Evolutionary conservation across 768 basidiomycete species (phyloP), one percentile per base, ranked within the genome.

Genomic region (Pleurotus djamor): DNA sequence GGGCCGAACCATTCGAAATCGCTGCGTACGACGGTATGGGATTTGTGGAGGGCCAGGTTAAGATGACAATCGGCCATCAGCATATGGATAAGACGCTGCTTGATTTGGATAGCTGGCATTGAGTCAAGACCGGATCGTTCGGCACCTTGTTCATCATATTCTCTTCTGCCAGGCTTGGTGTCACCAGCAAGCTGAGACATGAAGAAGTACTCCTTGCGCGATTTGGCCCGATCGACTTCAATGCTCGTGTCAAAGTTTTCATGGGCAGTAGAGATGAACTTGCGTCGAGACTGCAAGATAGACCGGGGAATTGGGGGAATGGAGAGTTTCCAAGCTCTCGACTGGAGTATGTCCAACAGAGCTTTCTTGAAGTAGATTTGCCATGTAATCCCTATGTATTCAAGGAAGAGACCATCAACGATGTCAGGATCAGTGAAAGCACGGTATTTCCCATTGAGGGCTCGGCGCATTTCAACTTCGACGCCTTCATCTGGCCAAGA

Each of bases 341-440:
- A 71, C 10, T 65, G 52, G 60, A 74, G 68, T 21, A 80, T 41
- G 21, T 59, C 10, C 16, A 48, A 10, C 57, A 77, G 71, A 4
- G 67, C 62, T 7, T 64, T 48, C 52, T 74, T 78, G 50, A 79
- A 60, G 38, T 72, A 69, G 35, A 75, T 68, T 52, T 77, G 74
- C 80, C 79, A 81, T 13, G 65, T 62, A 5, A 78, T 58, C 0
- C 80, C 81, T 9, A 82, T 66, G 65, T 79, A 71, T 34, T 80
- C 77, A 12, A 81, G 70, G 36, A 82, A 66, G 9, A 81, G 67
- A 0, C 76, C 77, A 54, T 81, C 78, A 28, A 82, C 64, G 51
- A 80, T 73, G 43, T 82, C 80, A 13, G 76, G 76, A 60, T 82
- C 79, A 8, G 78, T 78, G 62, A 78, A 80, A n/a, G 77, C 78